phyloP scores from a whole-genome alignment of 23 red algal genomes.

The Gracilaria domingensis region DNA sequence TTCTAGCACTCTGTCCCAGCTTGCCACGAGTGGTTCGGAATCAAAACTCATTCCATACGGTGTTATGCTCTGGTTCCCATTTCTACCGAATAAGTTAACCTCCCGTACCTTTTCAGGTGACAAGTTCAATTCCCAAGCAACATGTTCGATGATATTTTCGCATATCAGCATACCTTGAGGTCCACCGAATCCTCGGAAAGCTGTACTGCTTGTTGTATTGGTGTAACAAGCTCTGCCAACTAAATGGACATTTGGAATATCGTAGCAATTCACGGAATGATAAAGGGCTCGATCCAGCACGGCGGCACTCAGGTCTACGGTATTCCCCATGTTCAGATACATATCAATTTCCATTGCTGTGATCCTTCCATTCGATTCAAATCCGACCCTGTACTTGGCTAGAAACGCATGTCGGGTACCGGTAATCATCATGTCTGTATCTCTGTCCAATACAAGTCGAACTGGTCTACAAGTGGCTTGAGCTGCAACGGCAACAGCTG shows the following conservation, averaged over 20 bases:
- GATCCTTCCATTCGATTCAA: constrained; percentile 66
- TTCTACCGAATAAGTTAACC: constrained; percentile 57
- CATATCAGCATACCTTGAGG: constrained; percentile 90
- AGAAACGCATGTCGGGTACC: constrained; percentile 86
- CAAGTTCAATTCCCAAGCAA: constrained; percentile 50
- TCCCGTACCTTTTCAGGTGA: constrained; percentile 54
- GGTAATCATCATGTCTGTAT: constrained; percentile 78
- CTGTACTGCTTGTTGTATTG: constrained; percentile 77
- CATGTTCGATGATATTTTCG: constrained; percentile 83
- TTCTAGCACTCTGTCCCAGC: constrained; percentile 64
- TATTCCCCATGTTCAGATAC: constrained; percentile 84
- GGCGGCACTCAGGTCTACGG: constrained; percentile 68
- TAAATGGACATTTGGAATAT: constrained; percentile 73
- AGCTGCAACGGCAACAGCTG: constrained; percentile 82
- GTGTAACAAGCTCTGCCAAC: constrained; percentile 71
- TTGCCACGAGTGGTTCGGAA: constrained; percentile 34
- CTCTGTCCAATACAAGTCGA: constrained; percentile 74
- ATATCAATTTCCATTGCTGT: constrained; percentile 55
- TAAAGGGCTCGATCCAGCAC: constrained; percentile 86
- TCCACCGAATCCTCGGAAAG: constrained; percentile 91
- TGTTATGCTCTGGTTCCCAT: constrained; percentile 47
- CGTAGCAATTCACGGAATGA: constrained; percentile 83
- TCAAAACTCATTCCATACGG: constrained; percentile 73
- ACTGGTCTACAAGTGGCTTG: constrained; percentile 50
- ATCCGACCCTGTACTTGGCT: constrained; percentile 71